Evolutionary conservation across 2,329 filamentous ascomycete genomes (phyloP), one percentile per base, ranked within the genome.

Genomic region (Cladophialophora carrionii): DNA sequence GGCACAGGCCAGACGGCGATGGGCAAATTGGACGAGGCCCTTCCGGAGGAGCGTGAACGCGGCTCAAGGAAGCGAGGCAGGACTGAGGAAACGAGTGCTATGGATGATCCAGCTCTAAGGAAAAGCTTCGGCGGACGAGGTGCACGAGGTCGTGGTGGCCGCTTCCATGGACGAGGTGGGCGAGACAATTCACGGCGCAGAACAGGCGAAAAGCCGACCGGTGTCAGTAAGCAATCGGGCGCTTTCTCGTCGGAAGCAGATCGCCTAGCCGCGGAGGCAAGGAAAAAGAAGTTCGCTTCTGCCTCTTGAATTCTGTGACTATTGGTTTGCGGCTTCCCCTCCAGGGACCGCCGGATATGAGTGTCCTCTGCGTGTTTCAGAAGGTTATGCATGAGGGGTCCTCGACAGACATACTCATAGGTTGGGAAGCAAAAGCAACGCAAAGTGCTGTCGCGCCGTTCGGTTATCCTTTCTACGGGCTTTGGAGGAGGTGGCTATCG

Each of bases 221-320:
- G 65, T 58, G 72, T 65, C 49, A 57, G n/a, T 56, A 73, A 67
- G 68, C 55, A 37, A 57, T 53, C 26, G 10, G 53, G 54, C 1
- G 65, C 58, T 20, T 71, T 66, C 31, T 74, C 71, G 66, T 79
- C 74, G 62, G 79, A 81, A 43, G 77, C 79, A 68, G 80, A 82
- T 71, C 68, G 68, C 57, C 62, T 71, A 58, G 80, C 79, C 4
- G 73, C 81, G 69, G 81, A 83, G 65, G 79, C 78, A 61, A 76
- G 81, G 70, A 82, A 80, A 75, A 79, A 80, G 74, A 76, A 79
- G 58, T 83, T 83, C 70, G 75, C 74, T 51, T 56, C 64, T 22
- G 58, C 56, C 17, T 55, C 57, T 20, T 68, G 57, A 66, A 32
- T 10, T 26, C 46, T 41, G 32, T n/a, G 24, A 26, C 20, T 10